Conservation (phyloP, 2,329 filamentous ascomycete genomes). For the Pseudogymnoascus sp. region DNA sequence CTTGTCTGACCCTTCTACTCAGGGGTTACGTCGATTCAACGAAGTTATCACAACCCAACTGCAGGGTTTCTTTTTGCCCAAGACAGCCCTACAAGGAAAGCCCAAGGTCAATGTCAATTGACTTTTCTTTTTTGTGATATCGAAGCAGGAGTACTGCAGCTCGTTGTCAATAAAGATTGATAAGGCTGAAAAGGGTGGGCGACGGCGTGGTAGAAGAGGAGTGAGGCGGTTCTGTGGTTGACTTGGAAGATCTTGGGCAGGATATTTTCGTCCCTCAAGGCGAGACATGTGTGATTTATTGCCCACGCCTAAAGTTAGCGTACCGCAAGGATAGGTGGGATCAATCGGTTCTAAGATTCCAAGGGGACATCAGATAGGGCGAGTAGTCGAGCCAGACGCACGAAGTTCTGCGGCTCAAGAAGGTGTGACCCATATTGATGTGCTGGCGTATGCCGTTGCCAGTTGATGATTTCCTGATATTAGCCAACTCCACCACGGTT, state of each 20-base stretch:
- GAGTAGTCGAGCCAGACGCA: slow-evolving; percentile 30
- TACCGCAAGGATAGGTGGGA: slow-evolving; percentile 27
- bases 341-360: slow-evolving; percentile 23
- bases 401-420: slow-evolving; percentile 54
- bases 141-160: slow-evolving; percentile 7
- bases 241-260: slow-evolving; percentile 28
- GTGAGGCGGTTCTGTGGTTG: slow-evolving; percentile 29
- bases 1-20: slow-evolving; percentile 5
- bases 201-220: slow-evolving; percentile 28
- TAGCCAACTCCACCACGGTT: slow-evolving; percentile 54
- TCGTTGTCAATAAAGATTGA: slow-evolving; percentile 18
- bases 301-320: slow-evolving; percentile 33
- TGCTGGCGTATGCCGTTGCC: slow-evolving; percentile 77
- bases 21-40: background rate
- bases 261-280: slow-evolving; percentile 40
- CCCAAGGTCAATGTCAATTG: slow-evolving; percentile 20
- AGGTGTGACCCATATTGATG: slow-evolving; percentile 70
- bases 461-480: slow-evolving; percentile 64
- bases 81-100: slow-evolving; percentile 31
- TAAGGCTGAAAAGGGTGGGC: slow-evolving; percentile 27
- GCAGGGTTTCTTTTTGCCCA: slow-evolving; percentile 21
- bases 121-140: slow-evolving; percentile 8
- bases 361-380: slow-evolving; percentile 33
- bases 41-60: slow-evolving; percentile 7
- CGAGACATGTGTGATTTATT: slow-evolving; percentile 61